Evolutionary conservation across 768 basidiomycete genomes (phyloP).

Genomic region (Leccinum longicurvipes): DNA sequence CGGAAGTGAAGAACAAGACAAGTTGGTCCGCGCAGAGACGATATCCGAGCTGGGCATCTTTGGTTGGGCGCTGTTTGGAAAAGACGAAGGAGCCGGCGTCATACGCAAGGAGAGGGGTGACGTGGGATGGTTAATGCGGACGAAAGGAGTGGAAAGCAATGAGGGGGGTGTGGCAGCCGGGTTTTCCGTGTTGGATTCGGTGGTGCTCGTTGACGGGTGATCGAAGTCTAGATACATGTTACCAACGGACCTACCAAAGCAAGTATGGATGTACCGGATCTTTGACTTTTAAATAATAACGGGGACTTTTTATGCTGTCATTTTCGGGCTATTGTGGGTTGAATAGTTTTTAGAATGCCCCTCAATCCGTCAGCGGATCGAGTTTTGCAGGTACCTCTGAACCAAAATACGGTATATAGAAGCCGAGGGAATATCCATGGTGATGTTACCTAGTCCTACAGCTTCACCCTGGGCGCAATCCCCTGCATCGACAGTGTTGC

Average conservation of each 20-base stretch:
- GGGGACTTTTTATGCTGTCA: no score
- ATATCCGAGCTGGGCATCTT: constrained; percentile 92
- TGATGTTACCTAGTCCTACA: constrained; percentile 12
- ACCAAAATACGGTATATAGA: background rate
- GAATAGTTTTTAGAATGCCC: background rate
- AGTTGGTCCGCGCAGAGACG: constrained; percentile 58
- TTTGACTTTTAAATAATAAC: no score
- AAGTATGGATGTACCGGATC: background rate
- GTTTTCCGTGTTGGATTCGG: constrained; percentile 70
- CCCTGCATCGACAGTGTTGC: constrained; percentile 19
- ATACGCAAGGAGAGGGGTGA: constrained; percentile 52
- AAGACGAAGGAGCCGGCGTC: constrained; percentile 31
- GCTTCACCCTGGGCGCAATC: constrained; percentile 24
- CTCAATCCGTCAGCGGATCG: background rate
- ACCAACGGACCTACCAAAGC: background rate
- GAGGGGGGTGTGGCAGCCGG: constrained; percentile 53
- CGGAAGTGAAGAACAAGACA: constrained; percentile 42
- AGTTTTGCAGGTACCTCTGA: background rate
- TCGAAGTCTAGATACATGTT: background rate
- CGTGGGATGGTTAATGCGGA: constrained; percentile 82
- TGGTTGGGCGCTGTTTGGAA: constrained; percentile 80
- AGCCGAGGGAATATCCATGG: background rate
- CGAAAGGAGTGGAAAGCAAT: constrained; percentile 86
- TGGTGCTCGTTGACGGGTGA: constrained; percentile 49
- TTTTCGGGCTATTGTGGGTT: no score